Conservation (phyloP, 805 yeast genomes). For the Wickerhamiella cacticola region DNA sequence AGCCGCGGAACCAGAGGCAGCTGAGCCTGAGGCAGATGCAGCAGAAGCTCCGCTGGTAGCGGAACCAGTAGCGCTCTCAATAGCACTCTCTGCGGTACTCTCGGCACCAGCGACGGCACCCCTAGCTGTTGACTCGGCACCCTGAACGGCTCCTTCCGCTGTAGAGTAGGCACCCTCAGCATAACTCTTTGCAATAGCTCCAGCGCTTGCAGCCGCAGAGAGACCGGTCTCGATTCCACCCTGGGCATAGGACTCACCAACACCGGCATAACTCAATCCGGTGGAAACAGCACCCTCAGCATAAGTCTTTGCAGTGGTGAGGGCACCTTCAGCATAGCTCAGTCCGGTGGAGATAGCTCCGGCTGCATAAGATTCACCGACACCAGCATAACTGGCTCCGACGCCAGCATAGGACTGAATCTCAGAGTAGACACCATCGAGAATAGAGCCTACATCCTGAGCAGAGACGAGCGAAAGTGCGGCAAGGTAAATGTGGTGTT, state of each 20-base stretch:
- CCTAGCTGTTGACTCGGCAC: conserved; percentile 1
- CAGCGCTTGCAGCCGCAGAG: background rate
- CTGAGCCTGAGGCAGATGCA: conserved; percentile 9
- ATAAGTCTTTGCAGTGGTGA: background rate
- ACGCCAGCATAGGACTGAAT: conserved; percentile 1
- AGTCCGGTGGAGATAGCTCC: background rate
- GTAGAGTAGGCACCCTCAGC: conserved; percentile 7
- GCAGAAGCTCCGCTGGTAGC: conserved; percentile 8
- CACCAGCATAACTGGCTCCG: conserved; percentile 4
- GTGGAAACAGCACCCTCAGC: conserved; percentile 2
- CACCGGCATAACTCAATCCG: conserved; percentile 3
- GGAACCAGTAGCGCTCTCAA: conserved; percentile 4
- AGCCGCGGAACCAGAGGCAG: conserved; percentile 6
- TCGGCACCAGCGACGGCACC: conserved; percentile 10
- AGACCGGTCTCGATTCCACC: conserved; percentile 3
- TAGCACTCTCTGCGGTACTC: conserved; percentile 2
- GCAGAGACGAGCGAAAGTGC: conserved; percentile 6
- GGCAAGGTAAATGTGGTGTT: background rate
- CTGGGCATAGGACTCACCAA: background rate
- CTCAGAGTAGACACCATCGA: background rate
- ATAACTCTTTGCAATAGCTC: background rate
- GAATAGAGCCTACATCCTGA: background rate
- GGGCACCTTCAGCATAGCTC: conserved; percentile 6
- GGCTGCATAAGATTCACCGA: conserved; percentile 6
- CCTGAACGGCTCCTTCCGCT: background rate